phyloP scores from a whole-genome alignment of 768 basidiomycete species.

The Amanita pallidorosea region DNA sequence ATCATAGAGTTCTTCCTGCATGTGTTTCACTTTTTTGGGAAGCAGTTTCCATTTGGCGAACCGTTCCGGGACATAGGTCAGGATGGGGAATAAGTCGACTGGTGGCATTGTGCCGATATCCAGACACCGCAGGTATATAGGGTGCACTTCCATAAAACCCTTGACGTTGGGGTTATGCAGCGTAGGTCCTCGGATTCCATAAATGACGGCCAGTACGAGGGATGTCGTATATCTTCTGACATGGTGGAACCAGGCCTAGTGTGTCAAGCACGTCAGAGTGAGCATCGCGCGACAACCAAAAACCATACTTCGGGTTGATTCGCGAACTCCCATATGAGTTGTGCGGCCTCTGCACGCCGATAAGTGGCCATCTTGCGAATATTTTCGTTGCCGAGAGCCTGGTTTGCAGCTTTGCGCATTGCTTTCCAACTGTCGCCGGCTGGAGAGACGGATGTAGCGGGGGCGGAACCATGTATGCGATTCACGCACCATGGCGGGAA shows the following conservation, averaged over 20 bases:
- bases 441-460: neutral
- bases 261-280: neutral
- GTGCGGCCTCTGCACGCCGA: conserved; percentile 14
- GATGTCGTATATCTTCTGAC: conserved; percentile 20
- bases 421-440: conserved; percentile 12
- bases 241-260: conserved; percentile 19
- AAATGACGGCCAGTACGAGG: conserved; percentile 19
- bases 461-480: neutral
- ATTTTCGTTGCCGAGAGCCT: conserved; percentile 9
- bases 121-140: conserved; percentile 15
- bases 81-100: conserved; percentile 21
- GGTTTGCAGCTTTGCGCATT: conserved; percentile 11
- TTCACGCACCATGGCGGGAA: conserved; percentile 5
- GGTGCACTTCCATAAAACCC: conserved; percentile 17
- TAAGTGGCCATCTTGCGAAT: conserved; percentile 8
- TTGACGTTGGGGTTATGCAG: conserved; percentile 13
- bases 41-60: conserved; percentile 24
- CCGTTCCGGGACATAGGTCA: conserved; percentile 21
- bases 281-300: neutral
- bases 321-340: conserved; percentile 9
- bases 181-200: conserved; percentile 16
- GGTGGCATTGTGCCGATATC: conserved; percentile 26
- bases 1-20: conserved; percentile 20
- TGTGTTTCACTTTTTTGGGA: conserved; percentile 10
- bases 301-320: conserved; percentile 9